Evolutionary conservation across 768 basidiomycete species (phyloP).

Genomic region (Boletus reticuloceps): DNA sequence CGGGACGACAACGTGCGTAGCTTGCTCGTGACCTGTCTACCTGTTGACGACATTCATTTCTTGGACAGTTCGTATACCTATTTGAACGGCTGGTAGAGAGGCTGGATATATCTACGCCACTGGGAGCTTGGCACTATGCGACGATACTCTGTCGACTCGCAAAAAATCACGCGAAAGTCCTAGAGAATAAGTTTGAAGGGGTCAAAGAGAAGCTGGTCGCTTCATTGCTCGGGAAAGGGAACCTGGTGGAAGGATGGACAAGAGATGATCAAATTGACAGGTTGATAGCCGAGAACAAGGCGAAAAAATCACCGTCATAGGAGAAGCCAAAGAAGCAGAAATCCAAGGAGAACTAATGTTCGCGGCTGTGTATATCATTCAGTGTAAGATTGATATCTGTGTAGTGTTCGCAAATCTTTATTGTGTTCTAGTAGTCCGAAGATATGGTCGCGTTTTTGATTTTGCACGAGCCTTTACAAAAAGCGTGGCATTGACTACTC

Average conservation of each 20-base stretch:
- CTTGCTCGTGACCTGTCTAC: too few relatives aligned
- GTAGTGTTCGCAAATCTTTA: too few relatives aligned
- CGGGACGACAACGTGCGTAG: background rate
- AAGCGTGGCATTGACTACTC: too few relatives aligned
- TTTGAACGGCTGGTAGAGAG: constrained; percentile 4
- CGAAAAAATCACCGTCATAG: background rate
- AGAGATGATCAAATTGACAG: background rate
- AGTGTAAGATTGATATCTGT: too few relatives aligned
- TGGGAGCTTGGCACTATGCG: constrained; percentile 9
- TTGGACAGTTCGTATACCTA: background rate
- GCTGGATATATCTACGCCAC: constrained; percentile 1
- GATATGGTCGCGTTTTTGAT: too few relatives aligned
- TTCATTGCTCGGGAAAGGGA: background rate
- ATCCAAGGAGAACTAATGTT: too few relatives aligned
- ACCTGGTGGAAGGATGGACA: background rate
- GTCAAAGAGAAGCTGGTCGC: background rate
- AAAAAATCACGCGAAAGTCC: background rate
- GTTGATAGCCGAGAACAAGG: background rate
- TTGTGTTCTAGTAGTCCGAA: too few relatives aligned
- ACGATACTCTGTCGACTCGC: constrained; percentile 9
- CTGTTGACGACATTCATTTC: background rate
- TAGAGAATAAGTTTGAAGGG: background rate
- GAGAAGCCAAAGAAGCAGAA: too few relatives aligned
- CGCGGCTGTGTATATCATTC: too few relatives aligned
- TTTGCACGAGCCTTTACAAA: too few relatives aligned